These are phyloP conservation scores for Meredithiella fracta DNA, from an alignment of 2,329 filamentous ascomycete species.

Conservation along the genomic window DNA sequence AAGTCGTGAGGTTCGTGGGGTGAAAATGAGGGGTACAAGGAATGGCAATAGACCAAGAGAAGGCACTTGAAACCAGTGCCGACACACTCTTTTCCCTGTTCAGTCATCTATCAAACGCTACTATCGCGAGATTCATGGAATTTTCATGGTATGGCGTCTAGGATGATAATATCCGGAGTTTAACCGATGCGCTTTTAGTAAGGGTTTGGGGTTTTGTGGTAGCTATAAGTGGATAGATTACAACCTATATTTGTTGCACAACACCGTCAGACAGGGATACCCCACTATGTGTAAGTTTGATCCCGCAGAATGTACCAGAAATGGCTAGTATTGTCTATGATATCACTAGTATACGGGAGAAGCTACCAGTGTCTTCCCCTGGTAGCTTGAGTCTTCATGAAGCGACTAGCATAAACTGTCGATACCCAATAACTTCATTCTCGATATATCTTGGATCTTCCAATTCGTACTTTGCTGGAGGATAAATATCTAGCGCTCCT, in stretches of 20 bases:
- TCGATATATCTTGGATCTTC: not conserved
- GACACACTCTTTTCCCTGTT: conserved; percentile 7
- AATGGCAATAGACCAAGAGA: not conserved
- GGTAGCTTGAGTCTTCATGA: not conserved
- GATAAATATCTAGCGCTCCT: conserved; percentile 4
- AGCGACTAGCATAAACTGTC: not conserved
- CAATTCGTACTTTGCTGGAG: not conserved
- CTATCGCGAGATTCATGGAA: conserved; percentile 9
- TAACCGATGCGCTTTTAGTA: not conserved
- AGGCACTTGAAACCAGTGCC: not conserved
- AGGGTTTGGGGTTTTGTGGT: not conserved
- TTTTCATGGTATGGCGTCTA: conserved; percentile 12
- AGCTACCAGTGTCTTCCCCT: conserved; percentile 10
- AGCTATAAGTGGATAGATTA: not conserved
- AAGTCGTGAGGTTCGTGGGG: not conserved
- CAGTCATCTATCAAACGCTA: not conserved
- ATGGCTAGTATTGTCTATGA: conserved; percentile 11
- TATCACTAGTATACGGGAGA: conserved; percentile 11
- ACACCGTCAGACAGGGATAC: not conserved
- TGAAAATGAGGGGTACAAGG: not conserved
- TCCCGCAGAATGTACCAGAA: conserved; percentile 13
- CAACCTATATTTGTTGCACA: not conserved
- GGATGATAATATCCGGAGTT: conserved; percentile 5
- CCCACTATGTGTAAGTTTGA: not conserved
- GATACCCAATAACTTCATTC: not conserved